phyloP scores from a whole-genome alignment of 2,329 filamentous ascomycete species.

The Cryphonectria carpinicola region DNA sequence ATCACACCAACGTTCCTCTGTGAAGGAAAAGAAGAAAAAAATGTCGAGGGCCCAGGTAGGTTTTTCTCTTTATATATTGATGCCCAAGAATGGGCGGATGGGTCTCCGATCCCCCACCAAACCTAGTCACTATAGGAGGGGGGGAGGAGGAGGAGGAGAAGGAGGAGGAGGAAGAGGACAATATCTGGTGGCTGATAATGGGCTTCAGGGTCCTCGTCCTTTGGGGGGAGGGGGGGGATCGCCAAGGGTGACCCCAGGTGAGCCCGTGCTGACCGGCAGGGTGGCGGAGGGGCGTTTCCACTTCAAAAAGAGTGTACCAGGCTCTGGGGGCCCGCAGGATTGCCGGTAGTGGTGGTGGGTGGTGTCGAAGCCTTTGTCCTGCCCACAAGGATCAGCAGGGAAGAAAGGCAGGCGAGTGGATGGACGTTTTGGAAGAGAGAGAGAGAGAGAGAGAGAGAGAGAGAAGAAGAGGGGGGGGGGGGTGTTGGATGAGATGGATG shows the following conservation, averaged over 20 bases:
- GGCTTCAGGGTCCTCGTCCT: neutral
- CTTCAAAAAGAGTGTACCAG: neutral
- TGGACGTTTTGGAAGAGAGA: neutral
- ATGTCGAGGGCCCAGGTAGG: too few relatives aligned
- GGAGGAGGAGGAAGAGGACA: neutral
- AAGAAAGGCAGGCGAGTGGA: neutral
- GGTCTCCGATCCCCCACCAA: neutral
- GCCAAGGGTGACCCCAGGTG: neutral
- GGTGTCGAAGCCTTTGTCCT: neutral
- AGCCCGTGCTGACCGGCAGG: slow-evolving; percentile 8
- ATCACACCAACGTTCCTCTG: neutral
- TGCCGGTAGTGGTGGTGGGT: neutral
- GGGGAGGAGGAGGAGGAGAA: too few relatives aligned
- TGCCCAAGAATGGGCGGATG: neutral
- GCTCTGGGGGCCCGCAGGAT: slow-evolving; percentile 1
- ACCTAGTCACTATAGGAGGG: neutral
- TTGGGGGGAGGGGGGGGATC: neutral
- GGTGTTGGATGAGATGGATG: neutral
- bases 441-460: too few relatives aligned
- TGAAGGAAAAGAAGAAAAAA: neutral
- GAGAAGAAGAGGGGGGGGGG: too few relatives aligned
- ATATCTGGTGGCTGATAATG: slow-evolving; percentile 1
- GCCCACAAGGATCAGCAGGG: neutral
- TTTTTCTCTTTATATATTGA: neutral
- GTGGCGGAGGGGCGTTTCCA: slow-evolving; percentile 11